Conservation (phyloP, 768 basidiomycete species). For the Mrakia frigida region DNA sequence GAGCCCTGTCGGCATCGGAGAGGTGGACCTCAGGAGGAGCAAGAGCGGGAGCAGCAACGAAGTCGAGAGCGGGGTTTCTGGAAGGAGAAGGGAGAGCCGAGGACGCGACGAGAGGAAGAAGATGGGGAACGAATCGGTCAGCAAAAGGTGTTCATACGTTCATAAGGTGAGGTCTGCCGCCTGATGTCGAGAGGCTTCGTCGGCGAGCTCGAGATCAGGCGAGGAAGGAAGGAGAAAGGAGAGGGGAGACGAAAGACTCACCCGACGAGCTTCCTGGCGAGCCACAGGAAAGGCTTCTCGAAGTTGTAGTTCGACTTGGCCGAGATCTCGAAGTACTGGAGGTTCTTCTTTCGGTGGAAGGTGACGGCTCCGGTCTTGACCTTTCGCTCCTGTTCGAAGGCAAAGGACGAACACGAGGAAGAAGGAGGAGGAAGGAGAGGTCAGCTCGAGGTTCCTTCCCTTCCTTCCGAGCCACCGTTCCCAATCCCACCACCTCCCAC, state of each 20-base stretch:
- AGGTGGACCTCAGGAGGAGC: slow-evolving; percentile 40
- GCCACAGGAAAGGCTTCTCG: slow-evolving; percentile 99
- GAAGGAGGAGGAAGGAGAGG: background rate
- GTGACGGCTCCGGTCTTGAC: slow-evolving; percentile 98
- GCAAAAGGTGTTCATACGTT: background rate
- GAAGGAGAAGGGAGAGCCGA: background rate
- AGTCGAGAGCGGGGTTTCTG: slow-evolving; percentile 81
- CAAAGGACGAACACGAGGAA: background rate
- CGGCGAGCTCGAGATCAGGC: too few relatives aligned
- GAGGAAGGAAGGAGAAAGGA: too few relatives aligned
- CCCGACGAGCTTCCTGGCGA: slow-evolving; percentile 97
- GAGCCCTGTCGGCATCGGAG: slow-evolving; percentile 53
- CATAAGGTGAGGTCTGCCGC: background rate
- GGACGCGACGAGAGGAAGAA: slow-evolving; percentile 3
- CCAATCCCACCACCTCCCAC: background rate
- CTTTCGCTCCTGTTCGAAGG: slow-evolving; percentile 76
- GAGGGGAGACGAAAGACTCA: slow-evolving; percentile 47
- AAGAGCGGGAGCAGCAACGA: slow-evolving; percentile 85
- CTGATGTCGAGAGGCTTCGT: background rate
- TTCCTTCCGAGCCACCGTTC: background rate
- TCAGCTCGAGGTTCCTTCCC: slow-evolving; percentile 3
- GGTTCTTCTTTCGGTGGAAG: slow-evolving; percentile 99
- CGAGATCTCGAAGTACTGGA: slow-evolving; percentile 99
- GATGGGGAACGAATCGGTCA: background rate
- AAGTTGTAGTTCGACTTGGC: slow-evolving; percentile 99